Evolutionary conservation across 1,284 basidiomycete genomes (phyloP).

Genomic region (Mycena citricolor): DNA sequence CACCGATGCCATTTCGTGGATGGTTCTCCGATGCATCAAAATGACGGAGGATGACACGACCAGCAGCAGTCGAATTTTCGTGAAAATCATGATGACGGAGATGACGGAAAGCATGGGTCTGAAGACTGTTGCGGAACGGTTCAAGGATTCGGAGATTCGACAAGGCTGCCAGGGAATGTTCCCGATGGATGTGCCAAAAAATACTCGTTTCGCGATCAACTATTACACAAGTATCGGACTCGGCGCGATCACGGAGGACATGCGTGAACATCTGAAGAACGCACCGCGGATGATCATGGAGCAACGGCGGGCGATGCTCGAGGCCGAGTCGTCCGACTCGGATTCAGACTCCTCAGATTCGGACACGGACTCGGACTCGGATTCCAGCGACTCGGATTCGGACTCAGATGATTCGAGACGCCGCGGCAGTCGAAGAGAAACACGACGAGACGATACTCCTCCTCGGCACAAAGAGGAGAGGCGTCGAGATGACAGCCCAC

Average conservation of each 20-base stretch:
- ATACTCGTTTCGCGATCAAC: constrained; percentile 97
- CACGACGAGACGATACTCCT: constrained; percentile 28
- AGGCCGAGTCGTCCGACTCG: constrained; percentile 66
- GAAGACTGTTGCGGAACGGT: constrained; percentile 79
- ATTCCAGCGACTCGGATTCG: constrained; percentile 35
- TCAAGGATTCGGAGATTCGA: constrained; percentile 83
- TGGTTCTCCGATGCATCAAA: constrained; percentile 79
- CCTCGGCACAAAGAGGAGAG: constrained; percentile 30
- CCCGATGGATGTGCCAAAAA: constrained; percentile 94
- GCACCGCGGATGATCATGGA: constrained; percentile 91
- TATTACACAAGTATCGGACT: constrained; percentile 95
- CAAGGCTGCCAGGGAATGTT: constrained; percentile 83
- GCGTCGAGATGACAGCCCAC: constrained; percentile 4
- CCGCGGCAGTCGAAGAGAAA: constrained; percentile 28
- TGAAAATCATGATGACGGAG: constrained; percentile 96
- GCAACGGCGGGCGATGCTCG: constrained; percentile 83
- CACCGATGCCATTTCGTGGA: constrained; percentile 89
- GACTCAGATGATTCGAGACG: constrained; percentile 20
- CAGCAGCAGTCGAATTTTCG: constrained; percentile 92
- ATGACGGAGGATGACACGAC: constrained; percentile 99
- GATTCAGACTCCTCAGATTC: constrained; percentile 33
- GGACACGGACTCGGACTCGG: constrained; percentile 40
- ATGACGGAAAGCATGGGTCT: constrained; percentile 93
- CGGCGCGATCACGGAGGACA: constrained; percentile 90
- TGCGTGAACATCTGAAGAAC: constrained; percentile 96